These are phyloP conservation scores for Erysimum pusillum DNA, from an alignment of 441 rosid species.

Conservation along the genomic window DNA sequence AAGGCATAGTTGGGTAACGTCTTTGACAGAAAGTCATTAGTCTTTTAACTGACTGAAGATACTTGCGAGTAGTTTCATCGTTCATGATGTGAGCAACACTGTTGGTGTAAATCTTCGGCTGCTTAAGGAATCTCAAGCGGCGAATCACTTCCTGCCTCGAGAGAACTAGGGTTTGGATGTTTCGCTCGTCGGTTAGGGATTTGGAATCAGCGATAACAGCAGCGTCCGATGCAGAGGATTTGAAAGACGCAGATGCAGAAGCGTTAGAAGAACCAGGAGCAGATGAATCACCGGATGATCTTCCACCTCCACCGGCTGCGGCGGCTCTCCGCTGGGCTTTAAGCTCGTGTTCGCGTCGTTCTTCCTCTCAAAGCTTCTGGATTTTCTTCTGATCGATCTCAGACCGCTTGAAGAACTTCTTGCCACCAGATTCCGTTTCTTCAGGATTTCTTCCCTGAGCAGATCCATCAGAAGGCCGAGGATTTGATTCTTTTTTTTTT, in stretches of 20 bases:
- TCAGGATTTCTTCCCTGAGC: conserved; percentile 70
- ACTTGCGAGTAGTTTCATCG: conserved; percentile 95
- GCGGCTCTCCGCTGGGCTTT: conserved; percentile 60
- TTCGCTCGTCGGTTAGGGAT: conserved; percentile 72
- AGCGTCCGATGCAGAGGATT: conserved; percentile 50
- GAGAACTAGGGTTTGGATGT: conserved; percentile 72
- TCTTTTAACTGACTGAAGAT: conserved; percentile 91
- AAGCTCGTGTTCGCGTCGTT: conserved; percentile 76
- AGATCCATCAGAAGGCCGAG: conserved; percentile 62
- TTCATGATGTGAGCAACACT: conserved; percentile 99
- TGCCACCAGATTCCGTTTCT: conserved; percentile 79
- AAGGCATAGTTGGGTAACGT: conserved; percentile 87
- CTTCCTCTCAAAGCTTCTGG: conserved; percentile 81
- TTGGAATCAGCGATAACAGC: conserved; percentile 56
- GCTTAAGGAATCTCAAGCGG: conserved; percentile 79
- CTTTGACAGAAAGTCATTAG: conserved; percentile 95
- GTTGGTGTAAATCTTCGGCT: conserved; percentile 91
- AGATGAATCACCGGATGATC: conserved; percentile 40
- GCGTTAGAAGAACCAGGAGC: conserved; percentile 43
- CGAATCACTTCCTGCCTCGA: conserved; percentile 84
- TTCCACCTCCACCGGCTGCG: conserved; percentile 32
- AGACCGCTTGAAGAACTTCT: conserved; percentile 74
- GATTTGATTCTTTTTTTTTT: neutral
- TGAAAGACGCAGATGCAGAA: conserved; percentile 37
- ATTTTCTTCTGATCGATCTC: conserved; percentile 84